Base-by-base conservation (phyloP, 441 rosid genomes). In the Gossypium laxum region DNA sequence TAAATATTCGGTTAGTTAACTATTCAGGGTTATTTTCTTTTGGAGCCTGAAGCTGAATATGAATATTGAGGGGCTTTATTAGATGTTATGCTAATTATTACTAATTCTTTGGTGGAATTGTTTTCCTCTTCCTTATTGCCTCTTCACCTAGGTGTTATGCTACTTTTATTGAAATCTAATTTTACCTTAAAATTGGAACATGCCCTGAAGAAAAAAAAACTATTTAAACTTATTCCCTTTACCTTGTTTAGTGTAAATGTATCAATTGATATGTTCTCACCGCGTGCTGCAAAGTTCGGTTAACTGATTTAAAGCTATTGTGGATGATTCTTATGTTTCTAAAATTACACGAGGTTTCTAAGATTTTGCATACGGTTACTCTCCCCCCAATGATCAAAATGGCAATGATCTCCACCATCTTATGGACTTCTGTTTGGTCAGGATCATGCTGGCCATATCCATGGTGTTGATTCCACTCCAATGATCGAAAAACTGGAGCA, bases 401-500 rank as follows among this genome's bases (percentile, higher is more conserved):
- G 34, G 34, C 34, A 30, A 5, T 30, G 34, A 30, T 30, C 32
- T 28, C 32, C 34, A 30, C 34, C 15, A 22, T 68, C 43, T 60
- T 34, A 14, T 63, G 45, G 55, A 18, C 43, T 14, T 76, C 62
- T 69, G 34, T 78, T 69, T 74, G 76, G 34, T 70, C 82, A 94
- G 98, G 99, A 94, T 82, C 99, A 91, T 83, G 96, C 97, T 54
- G 97, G 99, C 54, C 98, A 92, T 79, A 94, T 92, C 74, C 89
- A 71, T 85, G 96, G 98, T 67, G 97, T 92, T 34, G 91, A 94
- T 81, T 94, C 99, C 15, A 32, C 41, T 74, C 89, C 86, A 71
- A 94, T 94, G 98, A 80, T 89, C 67, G 84, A 89, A 70, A 92
- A 94, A 83, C 71, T 94, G 87, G 97, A 94, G 85, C 93, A 92